Evolutionary conservation across 1,284 basidiomycete genomes (phyloP).

Genomic region (Apiotrichum laibachii): DNA sequence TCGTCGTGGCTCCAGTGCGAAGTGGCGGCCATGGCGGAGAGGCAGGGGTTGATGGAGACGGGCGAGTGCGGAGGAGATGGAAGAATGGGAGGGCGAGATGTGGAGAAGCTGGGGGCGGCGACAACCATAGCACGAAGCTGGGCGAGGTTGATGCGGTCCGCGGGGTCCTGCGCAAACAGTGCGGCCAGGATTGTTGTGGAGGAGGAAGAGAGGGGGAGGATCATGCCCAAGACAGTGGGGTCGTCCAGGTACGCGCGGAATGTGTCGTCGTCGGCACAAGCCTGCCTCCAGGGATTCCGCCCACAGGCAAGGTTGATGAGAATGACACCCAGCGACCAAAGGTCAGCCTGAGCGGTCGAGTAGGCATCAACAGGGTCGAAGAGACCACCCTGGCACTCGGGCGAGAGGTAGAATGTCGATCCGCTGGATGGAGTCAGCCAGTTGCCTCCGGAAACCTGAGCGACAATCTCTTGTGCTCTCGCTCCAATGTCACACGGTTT

Average conservation of each 20-base stretch:
- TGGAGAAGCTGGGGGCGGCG: constrained; percentile 65
- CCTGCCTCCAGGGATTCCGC: constrained; percentile 82
- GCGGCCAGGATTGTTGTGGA: constrained; percentile 58
- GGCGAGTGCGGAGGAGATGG: constrained; percentile 2
- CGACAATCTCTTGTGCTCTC: neutral
- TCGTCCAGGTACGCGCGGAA: constrained; percentile 69
- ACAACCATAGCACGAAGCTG: constrained; percentile 63
- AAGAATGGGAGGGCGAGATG: neutral
- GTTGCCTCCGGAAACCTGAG: neutral
- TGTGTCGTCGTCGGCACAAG: constrained; percentile 66
- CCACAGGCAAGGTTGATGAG: constrained; percentile 88
- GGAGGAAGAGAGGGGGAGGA: constrained; percentile 61
- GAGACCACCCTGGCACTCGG: constrained; percentile 84
- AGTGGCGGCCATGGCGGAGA: constrained; percentile 3
- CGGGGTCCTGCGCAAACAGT: constrained; percentile 59
- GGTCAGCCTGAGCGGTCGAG: constrained; percentile 72
- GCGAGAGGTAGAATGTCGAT: constrained; percentile 75
- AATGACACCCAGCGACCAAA: constrained; percentile 91
- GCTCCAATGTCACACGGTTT: no score
- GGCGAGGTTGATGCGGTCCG: constrained; percentile 59
- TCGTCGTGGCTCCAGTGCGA: constrained; percentile 4
- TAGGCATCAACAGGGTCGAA: constrained; percentile 59
- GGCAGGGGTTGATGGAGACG: neutral
- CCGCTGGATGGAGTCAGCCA: constrained; percentile 56
- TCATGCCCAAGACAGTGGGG: constrained; percentile 64